Conservation (phyloP, 805 yeast species). For the Candida ficus region DNA sequence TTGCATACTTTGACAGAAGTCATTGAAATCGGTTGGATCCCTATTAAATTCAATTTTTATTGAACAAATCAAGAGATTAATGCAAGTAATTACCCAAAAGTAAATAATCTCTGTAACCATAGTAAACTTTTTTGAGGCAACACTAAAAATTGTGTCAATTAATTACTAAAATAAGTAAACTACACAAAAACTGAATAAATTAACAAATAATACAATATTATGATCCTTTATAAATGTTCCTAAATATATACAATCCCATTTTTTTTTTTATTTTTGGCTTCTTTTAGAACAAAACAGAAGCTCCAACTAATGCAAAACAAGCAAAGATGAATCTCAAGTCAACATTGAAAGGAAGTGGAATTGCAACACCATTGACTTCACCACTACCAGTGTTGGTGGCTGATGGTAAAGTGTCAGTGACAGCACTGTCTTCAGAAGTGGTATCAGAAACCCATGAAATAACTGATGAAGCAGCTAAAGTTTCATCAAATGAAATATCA, state of each 20-base stretch:
- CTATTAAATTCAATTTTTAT: not conserved
- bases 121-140: not conserved
- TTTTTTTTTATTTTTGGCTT: too few species aligned
- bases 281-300: constrained; percentile 8
- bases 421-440: constrained; percentile 24
- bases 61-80: not conserved
- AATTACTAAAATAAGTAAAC: too few species aligned
- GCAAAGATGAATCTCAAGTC: constrained; percentile 20
- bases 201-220: too few species aligned
- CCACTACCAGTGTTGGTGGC: constrained; percentile 34
- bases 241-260: too few species aligned
- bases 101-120: not conserved
- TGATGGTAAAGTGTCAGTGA: constrained; percentile 27
- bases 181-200: too few species aligned
- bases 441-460: constrained; percentile 39
- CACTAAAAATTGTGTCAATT: too few species aligned
- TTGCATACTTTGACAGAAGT: too few species aligned
- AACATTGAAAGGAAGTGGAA: constrained; percentile 8
- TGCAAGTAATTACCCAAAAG: not conserved
- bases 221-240: too few species aligned
- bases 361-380: constrained; percentile 15
- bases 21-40: too few species aligned
- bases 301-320: constrained; percentile 19
- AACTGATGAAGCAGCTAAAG: constrained; percentile 41
- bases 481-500: constrained; percentile 41